Percentiles rank a stretch among this genome's conserved stretches.
phyloP scores from a whole-genome alignment of 495 filamentous ascomycete species.

The Tuber indicum region DNA sequence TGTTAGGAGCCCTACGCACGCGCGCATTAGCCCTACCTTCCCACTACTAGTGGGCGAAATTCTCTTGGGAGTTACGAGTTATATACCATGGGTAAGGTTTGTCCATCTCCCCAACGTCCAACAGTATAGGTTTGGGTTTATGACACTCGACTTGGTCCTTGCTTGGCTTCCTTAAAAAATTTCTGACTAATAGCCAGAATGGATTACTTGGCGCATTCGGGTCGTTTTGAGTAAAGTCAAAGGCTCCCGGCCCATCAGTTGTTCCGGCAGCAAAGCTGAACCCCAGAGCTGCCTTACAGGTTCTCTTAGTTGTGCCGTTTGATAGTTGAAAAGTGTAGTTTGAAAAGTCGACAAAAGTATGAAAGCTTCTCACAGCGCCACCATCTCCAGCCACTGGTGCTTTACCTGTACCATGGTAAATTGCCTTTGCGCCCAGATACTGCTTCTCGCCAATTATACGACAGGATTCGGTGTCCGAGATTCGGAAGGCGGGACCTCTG shows the following conservation, averaged over 20 bases:
- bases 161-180: constrained; percentile 63
- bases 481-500: constrained; percentile 71
- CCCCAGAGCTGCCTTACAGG: constrained; percentile 87
- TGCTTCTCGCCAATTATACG: constrained; percentile 72
- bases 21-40: constrained; percentile 22
- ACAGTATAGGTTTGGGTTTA: constrained; percentile 73
- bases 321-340: constrained; percentile 62
- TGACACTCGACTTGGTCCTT: constrained; percentile 72
- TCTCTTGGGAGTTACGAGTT: not conserved
- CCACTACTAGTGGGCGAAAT: not conserved
- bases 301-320: constrained; percentile 64
- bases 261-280: constrained; percentile 94
- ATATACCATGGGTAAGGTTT: constrained; percentile 71
- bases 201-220: constrained; percentile 67
- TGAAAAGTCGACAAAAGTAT: constrained; percentile 61
- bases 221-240: constrained; percentile 88
- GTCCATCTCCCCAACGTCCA: constrained; percentile 78
- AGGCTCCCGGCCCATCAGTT: constrained; percentile 83
- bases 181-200: constrained; percentile 71
- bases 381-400: constrained; percentile 51
- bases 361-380: constrained; percentile 62
- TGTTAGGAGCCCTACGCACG: constrained; percentile 58
- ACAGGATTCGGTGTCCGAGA: constrained; percentile 68
- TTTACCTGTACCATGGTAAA: constrained; percentile 55
- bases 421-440: constrained; percentile 58